Evolutionary conservation across 352 stramenopile species (phyloP), one percentile per base, ranked within the genome.

Genomic region (Aphanomyces euteiches): DNA sequence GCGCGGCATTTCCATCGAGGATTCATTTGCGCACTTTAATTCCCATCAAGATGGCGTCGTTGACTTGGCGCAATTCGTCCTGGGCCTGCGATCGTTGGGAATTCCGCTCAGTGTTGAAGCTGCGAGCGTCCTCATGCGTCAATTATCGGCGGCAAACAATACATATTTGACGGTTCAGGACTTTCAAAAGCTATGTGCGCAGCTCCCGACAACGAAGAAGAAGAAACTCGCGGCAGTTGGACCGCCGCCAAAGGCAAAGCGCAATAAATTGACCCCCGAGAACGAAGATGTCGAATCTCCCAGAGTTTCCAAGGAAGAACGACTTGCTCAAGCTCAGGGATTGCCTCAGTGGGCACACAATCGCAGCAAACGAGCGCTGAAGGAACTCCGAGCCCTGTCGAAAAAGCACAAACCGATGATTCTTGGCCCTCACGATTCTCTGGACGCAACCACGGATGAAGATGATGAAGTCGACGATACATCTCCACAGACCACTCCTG

Each of bases 301-400:
- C 13, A n/a, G 37, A 58, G 8, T 34, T 21, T 58, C 50, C n/a
- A 58, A 12, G 3, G 63, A 69, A 28, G 10, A 65, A 39, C 36
- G 12, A n/a, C 7, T 69, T 1, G 64, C 64, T 8, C 19, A 54
- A n/a, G 64, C 64, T 3, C 64, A 70, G 48, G 64, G 64, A 21
- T 56, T 72, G 8, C 83, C 85, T 1, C 63, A 79, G 12, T 92
- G 85, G 85, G 85, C 85, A 1, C 82, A 86, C 48, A 76, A 78
- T 34, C 74, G 85, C 38, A 90, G 82, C 67, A 92, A 92, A 56
- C 77, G 83, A 7, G 85, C 85, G 21, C 67, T 92, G 0, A 78
- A 78, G 15, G 80, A 90, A 53, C 74, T 92, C 19, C 78, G 90
- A 21, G 72, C 57, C 8, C 41, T 83, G 28, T 67, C 77, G 34